Evolutionary conservation across 495 filamentous ascomycete genomes (phyloP).

Genomic region (Aspergillus indologenus): DNA sequence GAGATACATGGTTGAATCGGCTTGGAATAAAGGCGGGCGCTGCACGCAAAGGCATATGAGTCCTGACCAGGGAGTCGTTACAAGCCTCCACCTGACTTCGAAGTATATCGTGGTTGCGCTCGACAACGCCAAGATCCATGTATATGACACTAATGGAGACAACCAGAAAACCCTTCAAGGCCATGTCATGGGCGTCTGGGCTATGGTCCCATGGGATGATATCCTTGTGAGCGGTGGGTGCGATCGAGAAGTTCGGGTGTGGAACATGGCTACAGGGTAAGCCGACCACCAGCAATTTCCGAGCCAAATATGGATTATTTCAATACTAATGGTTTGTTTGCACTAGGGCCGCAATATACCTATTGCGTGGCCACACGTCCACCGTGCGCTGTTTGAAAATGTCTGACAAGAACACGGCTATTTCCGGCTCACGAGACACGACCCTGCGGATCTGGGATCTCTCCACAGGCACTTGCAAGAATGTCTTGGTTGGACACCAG

Average conservation of each 20-base stretch:
- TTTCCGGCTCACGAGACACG: conserved; percentile 93
- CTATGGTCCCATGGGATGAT: conserved; percentile 98
- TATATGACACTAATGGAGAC: conserved; percentile 89
- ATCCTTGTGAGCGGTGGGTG: conserved; percentile 94
- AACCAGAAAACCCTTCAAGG: conserved; percentile 86
- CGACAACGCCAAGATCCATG: conserved; percentile 97
- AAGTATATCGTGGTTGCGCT: conserved; percentile 97
- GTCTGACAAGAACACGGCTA: conserved; percentile 88
- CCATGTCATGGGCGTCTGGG: conserved; percentile 99
- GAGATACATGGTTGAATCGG: conserved; percentile 92
- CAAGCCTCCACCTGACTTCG: conserved; percentile 86
- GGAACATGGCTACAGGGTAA: conserved; percentile 96
- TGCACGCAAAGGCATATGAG: conserved; percentile 80
- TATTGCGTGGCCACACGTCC: conserved; percentile 88
- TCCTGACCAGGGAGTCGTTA: conserved; percentile 94
- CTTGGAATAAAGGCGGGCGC: conserved; percentile 86
- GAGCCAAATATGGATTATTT: background rate
- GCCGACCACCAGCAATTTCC: conserved; percentile 18
- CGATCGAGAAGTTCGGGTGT: conserved; percentile 93
- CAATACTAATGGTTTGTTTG: background rate
- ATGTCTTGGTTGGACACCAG: conserved; percentile 92
- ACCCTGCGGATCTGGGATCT: conserved; percentile 96
- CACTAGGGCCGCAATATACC: conserved; percentile 66
- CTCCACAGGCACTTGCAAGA: conserved; percentile 76
- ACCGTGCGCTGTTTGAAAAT: conserved; percentile 98